phyloP scores from a whole-genome alignment of 306 rosid genomes.

The Lathyrus sativus region DNA sequence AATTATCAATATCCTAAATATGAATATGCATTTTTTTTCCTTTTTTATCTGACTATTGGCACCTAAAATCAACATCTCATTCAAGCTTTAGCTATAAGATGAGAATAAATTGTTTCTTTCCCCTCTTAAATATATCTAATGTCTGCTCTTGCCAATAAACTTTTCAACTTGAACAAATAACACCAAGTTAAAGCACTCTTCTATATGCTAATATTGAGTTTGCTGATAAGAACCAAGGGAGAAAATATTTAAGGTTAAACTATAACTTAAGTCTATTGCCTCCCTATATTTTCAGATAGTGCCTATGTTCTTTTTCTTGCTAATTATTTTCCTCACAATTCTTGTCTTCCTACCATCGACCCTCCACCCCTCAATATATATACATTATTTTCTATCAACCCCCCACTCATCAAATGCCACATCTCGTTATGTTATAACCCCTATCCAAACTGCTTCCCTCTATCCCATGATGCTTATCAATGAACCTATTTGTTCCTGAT shows the following conservation, averaged over 20 bases:
- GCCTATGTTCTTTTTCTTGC: neutral
- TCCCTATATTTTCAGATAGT: neutral
- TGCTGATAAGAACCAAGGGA: neutral
- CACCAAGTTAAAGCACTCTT: neutral
- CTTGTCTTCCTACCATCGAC: neutral
- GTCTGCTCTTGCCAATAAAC: neutral
- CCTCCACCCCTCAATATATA: too few species aligned
- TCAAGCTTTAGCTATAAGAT: slow-evolving; percentile 13
- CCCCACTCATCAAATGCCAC: neutral
- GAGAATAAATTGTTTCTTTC: neutral
- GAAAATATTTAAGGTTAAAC: neutral
- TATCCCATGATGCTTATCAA: neutral
- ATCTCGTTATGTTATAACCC: neutral
- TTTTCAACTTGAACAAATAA: neutral
- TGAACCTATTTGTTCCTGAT: neutral
- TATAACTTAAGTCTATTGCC: neutral
- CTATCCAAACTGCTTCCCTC: neutral
- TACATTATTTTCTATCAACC: too few species aligned
- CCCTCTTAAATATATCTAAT: neutral
- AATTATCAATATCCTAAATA: neutral
- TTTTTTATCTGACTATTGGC: slow-evolving; percentile 6
- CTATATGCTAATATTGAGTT: neutral
- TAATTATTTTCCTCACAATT: neutral
- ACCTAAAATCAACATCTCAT: neutral
- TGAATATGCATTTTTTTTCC: neutral